phyloP scores from a whole-genome alignment of 192 early-diverging fungal species.

The Piromyces sp. region DNA sequence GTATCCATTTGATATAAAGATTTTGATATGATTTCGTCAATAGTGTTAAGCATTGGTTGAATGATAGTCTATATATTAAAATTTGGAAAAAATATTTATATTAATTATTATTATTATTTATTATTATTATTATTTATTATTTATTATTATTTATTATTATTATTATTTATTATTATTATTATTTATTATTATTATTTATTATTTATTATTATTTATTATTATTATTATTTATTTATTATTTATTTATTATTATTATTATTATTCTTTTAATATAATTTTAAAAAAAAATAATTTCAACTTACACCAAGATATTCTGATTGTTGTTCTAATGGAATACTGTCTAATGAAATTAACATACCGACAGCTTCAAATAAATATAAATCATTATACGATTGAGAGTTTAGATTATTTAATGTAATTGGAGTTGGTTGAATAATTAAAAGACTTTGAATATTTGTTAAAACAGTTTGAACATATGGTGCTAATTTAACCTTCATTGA shows the following conservation, averaged over 20 bases:
- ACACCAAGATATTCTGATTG: slow-evolving; percentile 38
- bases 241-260: too few relatives aligned
- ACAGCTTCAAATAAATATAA: slow-evolving; percentile 80
- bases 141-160: slow-evolving; percentile 11
- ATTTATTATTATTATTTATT: too few relatives aligned
- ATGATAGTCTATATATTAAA: slow-evolving; percentile 41
- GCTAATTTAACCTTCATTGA: slow-evolving; percentile 33
- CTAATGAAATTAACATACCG: slow-evolving; percentile 76
- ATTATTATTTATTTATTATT: too few relatives aligned
- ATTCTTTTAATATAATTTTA: too few relatives aligned
- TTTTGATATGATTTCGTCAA: slow-evolving; percentile 53
- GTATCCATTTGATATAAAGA: slow-evolving; percentile 37
- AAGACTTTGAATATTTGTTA: slow-evolving; percentile 39
- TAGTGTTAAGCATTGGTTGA: slow-evolving; percentile 55
- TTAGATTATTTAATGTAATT: slow-evolving; percentile 5
- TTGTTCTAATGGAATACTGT: slow-evolving; percentile 38
- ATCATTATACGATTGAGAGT: slow-evolving; percentile 11
- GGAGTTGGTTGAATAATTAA: slow-evolving; percentile 44
- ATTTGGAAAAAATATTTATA: slow-evolving; percentile 1
- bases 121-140: not conserved
- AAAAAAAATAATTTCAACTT: too few relatives aligned
- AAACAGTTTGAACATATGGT: slow-evolving; percentile 40
- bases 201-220: too few relatives aligned
- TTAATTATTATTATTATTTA: slow-evolving; percentile 10
- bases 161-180: too few relatives aligned